These are phyloP conservation scores for Moniliophthora roreri DNA, from an alignment of 1,284 basidiomycete species.

Conservation along the genomic window DNA sequence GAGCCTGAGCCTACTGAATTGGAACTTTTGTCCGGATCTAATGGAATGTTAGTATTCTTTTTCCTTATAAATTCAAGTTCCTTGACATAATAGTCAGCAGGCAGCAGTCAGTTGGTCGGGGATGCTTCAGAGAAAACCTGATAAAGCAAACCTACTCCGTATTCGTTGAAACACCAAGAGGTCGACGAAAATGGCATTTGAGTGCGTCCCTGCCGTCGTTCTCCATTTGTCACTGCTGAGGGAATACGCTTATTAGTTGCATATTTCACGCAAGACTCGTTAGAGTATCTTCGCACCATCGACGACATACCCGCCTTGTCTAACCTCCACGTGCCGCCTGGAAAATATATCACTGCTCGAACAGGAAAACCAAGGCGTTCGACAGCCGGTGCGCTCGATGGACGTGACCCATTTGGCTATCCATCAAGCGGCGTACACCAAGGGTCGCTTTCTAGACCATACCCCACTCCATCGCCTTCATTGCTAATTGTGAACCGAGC, in stretches of 20 bases:
- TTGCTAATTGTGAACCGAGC: too few relatives aligned
- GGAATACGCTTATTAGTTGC: conserved; percentile 46
- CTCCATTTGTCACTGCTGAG: conserved; percentile 4
- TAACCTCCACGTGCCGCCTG: conserved; percentile 52
- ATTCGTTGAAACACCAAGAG: conserved; percentile 58
- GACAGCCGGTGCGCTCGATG: conserved; percentile 11
- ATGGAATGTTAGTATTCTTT: conserved; percentile 30
- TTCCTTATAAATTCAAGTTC: neutral
- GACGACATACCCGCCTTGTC: conserved; percentile 57
- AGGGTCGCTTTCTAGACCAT: too few relatives aligned
- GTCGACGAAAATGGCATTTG: conserved; percentile 76
- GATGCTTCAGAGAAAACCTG: conserved; percentile 48
- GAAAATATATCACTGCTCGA: conserved; percentile 65
- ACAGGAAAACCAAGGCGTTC: conserved; percentile 31
- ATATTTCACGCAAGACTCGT: conserved; percentile 65
- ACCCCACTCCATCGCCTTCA: too few relatives aligned
- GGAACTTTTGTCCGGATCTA: conserved; percentile 48
- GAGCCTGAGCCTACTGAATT: conserved; percentile 41
- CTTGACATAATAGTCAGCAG: conserved; percentile 14
- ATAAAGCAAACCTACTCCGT: conserved; percentile 82
- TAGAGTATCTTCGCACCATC: conserved; percentile 55
- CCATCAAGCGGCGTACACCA: too few relatives aligned
- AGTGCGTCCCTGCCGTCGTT: conserved; percentile 44
- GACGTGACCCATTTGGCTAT: neutral
- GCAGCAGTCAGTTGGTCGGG: conserved; percentile 23